Conservation (phyloP, 257 asterid species). For the Fraxinus pennsylvanica region DNA sequence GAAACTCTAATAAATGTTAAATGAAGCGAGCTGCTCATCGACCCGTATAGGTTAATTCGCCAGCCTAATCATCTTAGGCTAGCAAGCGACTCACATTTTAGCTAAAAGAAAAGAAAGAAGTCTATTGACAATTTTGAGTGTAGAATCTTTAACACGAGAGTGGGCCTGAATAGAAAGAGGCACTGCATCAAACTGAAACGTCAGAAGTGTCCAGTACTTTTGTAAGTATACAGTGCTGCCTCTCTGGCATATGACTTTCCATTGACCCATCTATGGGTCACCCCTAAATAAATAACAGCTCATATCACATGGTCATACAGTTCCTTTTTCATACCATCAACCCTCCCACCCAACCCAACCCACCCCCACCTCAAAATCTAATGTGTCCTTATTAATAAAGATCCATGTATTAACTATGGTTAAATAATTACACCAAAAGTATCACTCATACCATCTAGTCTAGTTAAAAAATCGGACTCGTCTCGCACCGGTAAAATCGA, state of each 20-base stretch:
- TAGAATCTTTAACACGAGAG: background rate
- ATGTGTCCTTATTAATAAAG: background rate
- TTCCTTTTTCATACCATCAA: slow-evolving; percentile 22
- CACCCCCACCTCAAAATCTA: background rate
- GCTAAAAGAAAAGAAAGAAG: no score
- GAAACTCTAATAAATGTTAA: no score
- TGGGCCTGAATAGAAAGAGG: slow-evolving; percentile 21
- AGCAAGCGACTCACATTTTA: no score
- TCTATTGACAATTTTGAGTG: background rate
- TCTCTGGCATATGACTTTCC: slow-evolving; percentile 51
- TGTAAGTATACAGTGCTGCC: slow-evolving; percentile 37
- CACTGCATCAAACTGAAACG: slow-evolving; percentile 29
- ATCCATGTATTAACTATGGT: no score
- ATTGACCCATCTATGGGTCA: slow-evolving; percentile 58
- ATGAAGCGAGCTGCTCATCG: no score
- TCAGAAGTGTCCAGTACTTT: slow-evolving; percentile 22
- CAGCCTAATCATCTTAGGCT: no score
- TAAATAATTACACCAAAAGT: no score
- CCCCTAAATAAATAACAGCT: slow-evolving; percentile 46
- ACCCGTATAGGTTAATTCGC: no score
- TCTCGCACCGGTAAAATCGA: background rate
- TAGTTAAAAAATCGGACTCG: background rate
- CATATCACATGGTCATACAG: slow-evolving; percentile 57
- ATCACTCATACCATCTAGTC: background rate
- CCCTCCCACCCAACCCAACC: slow-evolving; percentile 30